Base-by-base conservation (phyloP, 1,284 basidiomycete species). In the Microstroma glucosiphilum region DNA sequence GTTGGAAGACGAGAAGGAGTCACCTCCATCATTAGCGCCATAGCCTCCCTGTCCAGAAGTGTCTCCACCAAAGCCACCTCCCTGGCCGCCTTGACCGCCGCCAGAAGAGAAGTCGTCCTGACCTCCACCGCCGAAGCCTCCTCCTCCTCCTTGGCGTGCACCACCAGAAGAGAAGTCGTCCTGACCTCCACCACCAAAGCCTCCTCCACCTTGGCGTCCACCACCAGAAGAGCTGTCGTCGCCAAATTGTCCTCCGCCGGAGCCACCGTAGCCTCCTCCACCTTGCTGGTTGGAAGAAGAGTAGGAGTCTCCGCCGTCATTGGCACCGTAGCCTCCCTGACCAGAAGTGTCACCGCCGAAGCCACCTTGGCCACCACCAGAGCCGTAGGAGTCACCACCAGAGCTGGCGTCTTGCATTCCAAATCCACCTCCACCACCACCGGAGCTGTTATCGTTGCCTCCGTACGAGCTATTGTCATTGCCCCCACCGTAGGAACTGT, bases 11-110 rank as follows among this genome's bases (percentile, higher is more conserved):
- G 57, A 58, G 37, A n/a, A 57, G 1, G 56, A 57, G 40, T 57
- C 56, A 13, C 56, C 56, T 1, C 17, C 13, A 1, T 40, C 37
- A 19, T 57, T 57, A 17, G 23, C 17, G 40, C 56, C 56, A 41
- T 58, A 49, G 6, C 58, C 57, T 11, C 64, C 58, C 13, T 43
- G 15, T 0, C 30, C 11, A 9, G 53, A 53, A n/a, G 58, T 58
- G 19, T 46, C 60, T 12, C 55, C 37, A 9, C 30, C 54, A n/a
- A 15, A 15, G 2, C 21, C 57, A 40, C 42, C 58, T n/a, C n/a
- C n/a, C n/a, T n/a, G n/a, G 23, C 57, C 61, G 8, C 41, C 46
- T 23, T 48, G 15, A 13, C 40, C 56, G 40, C 60, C 4, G 7
- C 21, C n/a, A 30, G 3, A 41, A 48, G 48, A 51, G 51, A 19